Evolutionary conservation across 2,329 filamentous ascomycete species (phyloP), one percentile per base, ranked within the genome.

Genomic region (Truncatella angustata): DNA sequence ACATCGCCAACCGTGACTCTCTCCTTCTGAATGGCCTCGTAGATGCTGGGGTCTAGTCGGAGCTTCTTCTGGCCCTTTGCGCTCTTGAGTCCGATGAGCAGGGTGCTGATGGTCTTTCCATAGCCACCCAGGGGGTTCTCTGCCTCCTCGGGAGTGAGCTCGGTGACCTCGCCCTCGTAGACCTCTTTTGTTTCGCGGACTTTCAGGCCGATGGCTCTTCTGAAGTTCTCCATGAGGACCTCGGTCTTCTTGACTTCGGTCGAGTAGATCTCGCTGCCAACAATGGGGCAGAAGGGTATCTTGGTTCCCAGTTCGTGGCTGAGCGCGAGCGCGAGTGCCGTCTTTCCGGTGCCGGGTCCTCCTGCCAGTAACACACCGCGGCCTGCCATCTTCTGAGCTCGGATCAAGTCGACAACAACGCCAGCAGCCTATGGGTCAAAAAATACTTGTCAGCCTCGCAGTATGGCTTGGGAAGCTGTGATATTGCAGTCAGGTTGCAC

Each of bases 211-310:
- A 99, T 99, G 54, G 94, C 94, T 67, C 94, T 82, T 69, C 94
- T 84, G 73, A 99, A 99, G 77, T 97, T 97, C 80, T 99, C 94
- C 94, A 97, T 97, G 68, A 99, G 77, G 60, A 96, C 88, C 73
- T 99, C 94, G 46, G 94, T 99, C 84, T 99, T 99, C 84, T 99
- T 99, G 58, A 99, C 92, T 73, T 99, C 94, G 42, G 93, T 88
- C 61, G 91, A 96, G 76, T 97, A 99, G 64, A 99, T 88, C 73
- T 99, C 94, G 77, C 92, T 97, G 63, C 92, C 94, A 49, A 97
- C 94, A 67, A 99, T 97, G 35, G 93, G 92, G 72, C 94, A 97
- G 70, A 99, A 99, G 5, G 94, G 94, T 52, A 99, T 96, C 77
- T 97, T 97, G 46, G 92, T 97, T 61, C 94, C 94, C 59, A 99